A percentile compares a stretch with the other conserved stretches of the same genome.
phyloP scores from a whole-genome alignment of 192 early-diverging fungal species.

The Entomortierella parvispora region DNA sequence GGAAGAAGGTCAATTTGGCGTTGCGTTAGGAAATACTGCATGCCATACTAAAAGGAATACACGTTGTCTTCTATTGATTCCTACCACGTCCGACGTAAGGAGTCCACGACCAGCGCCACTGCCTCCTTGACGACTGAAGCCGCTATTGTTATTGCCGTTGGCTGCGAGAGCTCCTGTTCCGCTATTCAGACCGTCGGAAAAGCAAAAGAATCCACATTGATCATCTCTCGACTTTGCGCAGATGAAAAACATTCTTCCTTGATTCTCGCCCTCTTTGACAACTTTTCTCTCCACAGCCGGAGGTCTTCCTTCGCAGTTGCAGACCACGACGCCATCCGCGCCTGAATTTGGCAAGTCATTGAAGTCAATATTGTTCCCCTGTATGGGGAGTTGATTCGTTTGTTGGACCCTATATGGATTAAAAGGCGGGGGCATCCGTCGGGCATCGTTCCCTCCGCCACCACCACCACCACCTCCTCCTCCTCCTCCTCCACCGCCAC shows the following conservation, averaged over 20 bases:
- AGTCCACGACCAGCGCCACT: too few species aligned
- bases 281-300: slow-evolving; percentile 53
- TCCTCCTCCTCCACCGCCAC: slow-evolving; percentile 5
- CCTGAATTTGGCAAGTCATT: neutral
- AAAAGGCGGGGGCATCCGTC: slow-evolving; percentile 5
- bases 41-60: too few species aligned
- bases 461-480: slow-evolving; percentile 8
- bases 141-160: too few species aligned
- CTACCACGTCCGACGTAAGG: too few species aligned
- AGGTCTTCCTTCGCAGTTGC: slow-evolving; percentile 54
- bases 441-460: slow-evolving; percentile 15
- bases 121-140: too few species aligned
- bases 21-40: too few species aligned
- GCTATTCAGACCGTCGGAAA: slow-evolving; percentile 1
- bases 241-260: slow-evolving; percentile 63
- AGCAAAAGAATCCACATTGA: slow-evolving; percentile 30
- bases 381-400: slow-evolving; percentile 2
- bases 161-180: too few species aligned
- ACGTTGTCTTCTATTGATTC: too few species aligned
- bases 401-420: neutral
- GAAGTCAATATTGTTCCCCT: slow-evolving; percentile 29
- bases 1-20: too few species aligned
- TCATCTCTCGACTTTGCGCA: slow-evolving; percentile 53
- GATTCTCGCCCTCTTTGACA: slow-evolving; percentile 63
- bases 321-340: neutral